Conservation (phyloP, 805 yeast genomes). For the Phaffomyces thermotolerans region DNA sequence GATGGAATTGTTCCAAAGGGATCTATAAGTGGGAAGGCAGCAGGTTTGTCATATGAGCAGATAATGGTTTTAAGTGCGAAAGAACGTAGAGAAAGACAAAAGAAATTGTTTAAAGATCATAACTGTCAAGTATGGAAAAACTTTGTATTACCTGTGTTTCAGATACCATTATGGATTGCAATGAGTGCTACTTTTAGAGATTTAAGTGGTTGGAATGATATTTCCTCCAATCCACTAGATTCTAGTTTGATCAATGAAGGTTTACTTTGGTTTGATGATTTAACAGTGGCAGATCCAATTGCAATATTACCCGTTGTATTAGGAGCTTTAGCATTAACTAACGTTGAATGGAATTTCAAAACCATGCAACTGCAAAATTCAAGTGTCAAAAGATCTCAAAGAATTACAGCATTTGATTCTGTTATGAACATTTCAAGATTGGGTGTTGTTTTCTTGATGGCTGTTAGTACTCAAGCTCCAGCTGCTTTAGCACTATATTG, state of each 20-base stretch:
- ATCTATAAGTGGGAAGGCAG: conserved; percentile 16
- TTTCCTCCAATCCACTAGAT: conserved; percentile 39
- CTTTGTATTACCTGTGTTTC: conserved; percentile 65
- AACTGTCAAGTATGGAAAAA: conserved; percentile 79
- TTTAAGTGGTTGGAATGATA: conserved; percentile 49
- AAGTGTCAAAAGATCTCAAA: conserved; percentile 34
- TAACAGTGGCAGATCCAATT: conserved; percentile 54
- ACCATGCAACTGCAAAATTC: conserved; percentile 40
- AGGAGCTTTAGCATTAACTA: conserved; percentile 65
- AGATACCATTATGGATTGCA: conserved; percentile 81
- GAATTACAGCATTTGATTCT: conserved; percentile 57
- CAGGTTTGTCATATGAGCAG: conserved; percentile 64
- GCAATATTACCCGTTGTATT: conserved; percentile 61
- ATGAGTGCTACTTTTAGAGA: conserved; percentile 70
- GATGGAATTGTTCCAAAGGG: conserved; percentile 6
- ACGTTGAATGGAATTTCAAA: conserved; percentile 75
- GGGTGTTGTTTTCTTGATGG: conserved; percentile 75
- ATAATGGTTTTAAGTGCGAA: conserved; percentile 66
- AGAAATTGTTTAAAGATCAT: conserved; percentile 55
- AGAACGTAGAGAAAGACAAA: conserved; percentile 72
- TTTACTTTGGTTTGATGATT: conserved; percentile 52
- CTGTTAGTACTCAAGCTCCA: conserved; percentile 81
- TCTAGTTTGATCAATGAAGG: conserved; percentile 46
- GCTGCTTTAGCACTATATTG: conserved; percentile 78
- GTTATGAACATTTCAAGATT: conserved; percentile 65